These are phyloP conservation scores for Boletus fagicola DNA, from an alignment of 768 basidiomycete species.

Conservation along the genomic window DNA sequence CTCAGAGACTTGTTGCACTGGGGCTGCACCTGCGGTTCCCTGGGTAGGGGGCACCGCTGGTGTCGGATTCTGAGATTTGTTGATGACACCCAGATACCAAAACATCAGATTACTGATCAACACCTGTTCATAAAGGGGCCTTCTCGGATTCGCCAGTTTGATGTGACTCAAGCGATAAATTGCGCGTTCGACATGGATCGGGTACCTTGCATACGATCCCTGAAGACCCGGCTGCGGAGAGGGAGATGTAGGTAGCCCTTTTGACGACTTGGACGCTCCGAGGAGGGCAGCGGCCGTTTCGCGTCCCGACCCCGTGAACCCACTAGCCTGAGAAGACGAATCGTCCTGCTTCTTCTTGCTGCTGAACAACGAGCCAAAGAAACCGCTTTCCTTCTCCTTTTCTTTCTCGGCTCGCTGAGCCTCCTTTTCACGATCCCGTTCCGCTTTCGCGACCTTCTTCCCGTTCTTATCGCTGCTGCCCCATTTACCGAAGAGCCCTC, in stretches of 20 bases:
- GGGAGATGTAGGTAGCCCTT: slow-evolving; percentile 56
- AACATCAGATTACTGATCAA: slow-evolving; percentile 95
- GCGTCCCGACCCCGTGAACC: slow-evolving; percentile 56
- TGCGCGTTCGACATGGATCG: slow-evolving; percentile 97
- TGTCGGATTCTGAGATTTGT: slow-evolving; percentile 69
- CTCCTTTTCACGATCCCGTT: slow-evolving; percentile 49
- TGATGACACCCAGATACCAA: slow-evolving; percentile 98
- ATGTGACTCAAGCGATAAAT: slow-evolving; percentile 98
- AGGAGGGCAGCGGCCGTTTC: slow-evolving; percentile 87
- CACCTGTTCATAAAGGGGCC: slow-evolving; percentile 96
- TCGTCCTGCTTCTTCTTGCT: slow-evolving; percentile 87
- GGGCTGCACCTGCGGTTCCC: slow-evolving; percentile 19
- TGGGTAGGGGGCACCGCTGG: slow-evolving; percentile 36
- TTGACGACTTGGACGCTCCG: slow-evolving; percentile 79
- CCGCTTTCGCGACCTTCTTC: slow-evolving; percentile 51
- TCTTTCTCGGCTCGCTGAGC: slow-evolving; percentile 48
- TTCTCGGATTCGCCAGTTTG: slow-evolving; percentile 94
- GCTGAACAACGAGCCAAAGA: slow-evolving; percentile 91
- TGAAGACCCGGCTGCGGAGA: slow-evolving; percentile 48
- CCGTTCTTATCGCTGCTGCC: slow-evolving; percentile 53
- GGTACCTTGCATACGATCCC: slow-evolving; percentile 73
- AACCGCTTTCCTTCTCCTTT: slow-evolving; percentile 62
- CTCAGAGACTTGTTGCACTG: slow-evolving; percentile 33
- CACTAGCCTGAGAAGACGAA: slow-evolving; percentile 36
- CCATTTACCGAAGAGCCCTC: slow-evolving; percentile 64